Base-by-base conservation (phyloP, 2,329 filamentous ascomycete genomes). In the Xylariaceae sp. region DNA sequence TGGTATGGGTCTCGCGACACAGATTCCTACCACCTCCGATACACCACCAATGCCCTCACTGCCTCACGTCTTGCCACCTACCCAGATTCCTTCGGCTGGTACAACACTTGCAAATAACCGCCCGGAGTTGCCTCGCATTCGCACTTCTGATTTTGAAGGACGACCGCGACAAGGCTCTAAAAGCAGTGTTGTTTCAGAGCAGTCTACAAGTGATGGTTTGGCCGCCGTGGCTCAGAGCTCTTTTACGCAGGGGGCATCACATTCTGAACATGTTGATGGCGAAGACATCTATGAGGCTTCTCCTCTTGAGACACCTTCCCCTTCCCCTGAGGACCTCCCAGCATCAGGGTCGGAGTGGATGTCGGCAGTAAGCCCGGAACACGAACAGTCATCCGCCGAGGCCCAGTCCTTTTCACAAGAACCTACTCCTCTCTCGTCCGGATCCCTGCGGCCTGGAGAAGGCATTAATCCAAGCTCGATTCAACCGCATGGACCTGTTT, bases 211-310 rank as follows among this genome's bases (percentile, higher is more conserved):
- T 47, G 49, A 47, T 37, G 22, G 32, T 16, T 44, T 18, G 57
- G 13, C 9, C 5, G 21, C n/a, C 40, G 8, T 13, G 29, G 37
- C 43, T 9, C n/a, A 40, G 26, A 51, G 37, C 29, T 7, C 36
- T 7, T 44, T 49, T 48, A 39, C 30, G 16, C 42, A 47, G 29
- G 22, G 34, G n/a, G 32, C 47, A 48, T n/a, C 18, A 40, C 19
- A 55, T n/a, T n/a, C n/a, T 41, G 51, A 41, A 26, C 13, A 40
- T 42, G 32, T 50, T 22, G 58, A 63, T 5, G 46, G 51, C 3
- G 63, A 64, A 16, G 64, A 67, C 29, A 63, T 68, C 13, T 68
- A 68, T 48, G 67, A 68, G 54, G 63, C 60, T 37, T 64, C 63
- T 49, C 60, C 63, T 44, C 53, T 66, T 50, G 56, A 61, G 21